phyloP scores from a whole-genome alignment of 2,329 filamentous ascomycete species.

The Mycosphaerella arachidis region DNA sequence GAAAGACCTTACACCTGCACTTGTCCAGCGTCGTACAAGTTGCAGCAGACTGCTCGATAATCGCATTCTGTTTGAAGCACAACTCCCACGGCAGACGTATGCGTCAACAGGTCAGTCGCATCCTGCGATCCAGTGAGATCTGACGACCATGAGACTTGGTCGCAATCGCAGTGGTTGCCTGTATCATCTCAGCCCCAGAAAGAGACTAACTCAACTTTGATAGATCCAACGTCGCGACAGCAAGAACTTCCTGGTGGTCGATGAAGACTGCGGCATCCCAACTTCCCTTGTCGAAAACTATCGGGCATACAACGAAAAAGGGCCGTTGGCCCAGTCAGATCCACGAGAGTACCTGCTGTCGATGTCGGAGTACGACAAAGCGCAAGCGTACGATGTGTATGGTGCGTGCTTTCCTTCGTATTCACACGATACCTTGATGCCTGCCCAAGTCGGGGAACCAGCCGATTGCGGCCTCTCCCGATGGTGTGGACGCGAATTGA shows the following conservation, averaged over 20 bases:
- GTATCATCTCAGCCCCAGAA: slow-evolving; percentile 16
- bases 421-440: slow-evolving; percentile 4
- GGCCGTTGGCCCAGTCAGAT: slow-evolving; percentile 50
- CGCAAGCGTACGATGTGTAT: slow-evolving; percentile 70
- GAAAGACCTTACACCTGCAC: slow-evolving; percentile 17
- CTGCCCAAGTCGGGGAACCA: slow-evolving; percentile 6
- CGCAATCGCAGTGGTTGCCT: slow-evolving; percentile 5
- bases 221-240: slow-evolving; percentile 26
- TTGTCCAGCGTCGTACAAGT: slow-evolving; percentile 33
- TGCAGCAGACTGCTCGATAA: slow-evolving; percentile 28
- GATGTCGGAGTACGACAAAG: slow-evolving; percentile 79
- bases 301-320: slow-evolving; percentile 42
- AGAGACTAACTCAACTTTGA: slow-evolving; percentile 18
- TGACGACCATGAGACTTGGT: neutral
- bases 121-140: slow-evolving; percentile 4
- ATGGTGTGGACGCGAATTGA: slow-evolving; percentile 14
- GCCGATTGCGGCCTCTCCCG: slow-evolving; percentile 6
- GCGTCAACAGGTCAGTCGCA: slow-evolving; percentile 33
- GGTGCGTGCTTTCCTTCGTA: slow-evolving; percentile 56
- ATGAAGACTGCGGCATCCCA: slow-evolving; percentile 34
- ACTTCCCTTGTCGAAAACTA: slow-evolving; percentile 29
- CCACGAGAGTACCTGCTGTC: slow-evolving; percentile 50
- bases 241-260: slow-evolving; percentile 31
- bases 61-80: slow-evolving; percentile 20
- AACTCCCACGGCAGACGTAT: slow-evolving; percentile 26